phyloP scores from a whole-genome alignment of 2,329 filamentous ascomycete species.

The Setomelanomma holmii region DNA sequence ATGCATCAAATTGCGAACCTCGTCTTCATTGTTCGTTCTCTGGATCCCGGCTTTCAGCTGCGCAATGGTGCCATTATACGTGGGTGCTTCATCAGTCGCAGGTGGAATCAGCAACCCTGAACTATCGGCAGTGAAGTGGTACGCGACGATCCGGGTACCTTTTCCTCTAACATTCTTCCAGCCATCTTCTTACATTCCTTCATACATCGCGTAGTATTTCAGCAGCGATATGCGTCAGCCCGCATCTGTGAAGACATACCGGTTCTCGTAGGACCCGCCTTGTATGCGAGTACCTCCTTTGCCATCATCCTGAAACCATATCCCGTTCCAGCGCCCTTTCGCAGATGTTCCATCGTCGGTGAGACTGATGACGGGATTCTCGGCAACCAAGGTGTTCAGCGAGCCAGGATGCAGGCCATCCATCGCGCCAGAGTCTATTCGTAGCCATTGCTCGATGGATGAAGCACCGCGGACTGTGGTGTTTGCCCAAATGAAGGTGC shows the following conservation, averaged over 20 bases:
- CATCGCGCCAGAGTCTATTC: slow-evolving; percentile 24
- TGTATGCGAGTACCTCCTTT: slow-evolving; percentile 23
- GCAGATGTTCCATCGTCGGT: slow-evolving; percentile 22
- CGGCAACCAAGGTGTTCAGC: slow-evolving; percentile 24
- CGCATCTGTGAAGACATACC: slow-evolving; percentile 16
- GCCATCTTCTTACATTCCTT: slow-evolving; percentile 24
- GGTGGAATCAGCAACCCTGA: slow-evolving; percentile 27
- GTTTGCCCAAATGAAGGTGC: slow-evolving; percentile 26
- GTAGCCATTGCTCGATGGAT: slow-evolving; percentile 23
- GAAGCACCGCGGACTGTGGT: slow-evolving; percentile 15
- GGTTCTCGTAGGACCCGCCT: slow-evolving; percentile 34
- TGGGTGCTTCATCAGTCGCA: slow-evolving; percentile 8
- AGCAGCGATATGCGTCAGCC: slow-evolving; percentile 28
- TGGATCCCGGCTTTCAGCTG: slow-evolving; percentile 21
- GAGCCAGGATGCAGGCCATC: slow-evolving; percentile 24
- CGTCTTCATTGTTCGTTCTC: slow-evolving; percentile 31
- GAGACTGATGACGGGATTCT: slow-evolving; percentile 30
- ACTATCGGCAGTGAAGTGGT: slow-evolving; percentile 30
- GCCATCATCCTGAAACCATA: slow-evolving; percentile 31
- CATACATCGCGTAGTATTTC: slow-evolving; percentile 30
- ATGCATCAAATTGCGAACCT: slow-evolving; percentile 33
- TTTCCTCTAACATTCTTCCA: slow-evolving; percentile 28
- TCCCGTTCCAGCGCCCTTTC: slow-evolving; percentile 33
- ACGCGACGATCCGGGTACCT: slow-evolving; percentile 25
- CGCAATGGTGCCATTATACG: slow-evolving; percentile 16